A percentile compares a stretch with the other conserved stretches of the same genome.
phyloP scores from a whole-genome alignment of 2,329 filamentous ascomycete species.

The Hypoxylon rubiginosum region DNA sequence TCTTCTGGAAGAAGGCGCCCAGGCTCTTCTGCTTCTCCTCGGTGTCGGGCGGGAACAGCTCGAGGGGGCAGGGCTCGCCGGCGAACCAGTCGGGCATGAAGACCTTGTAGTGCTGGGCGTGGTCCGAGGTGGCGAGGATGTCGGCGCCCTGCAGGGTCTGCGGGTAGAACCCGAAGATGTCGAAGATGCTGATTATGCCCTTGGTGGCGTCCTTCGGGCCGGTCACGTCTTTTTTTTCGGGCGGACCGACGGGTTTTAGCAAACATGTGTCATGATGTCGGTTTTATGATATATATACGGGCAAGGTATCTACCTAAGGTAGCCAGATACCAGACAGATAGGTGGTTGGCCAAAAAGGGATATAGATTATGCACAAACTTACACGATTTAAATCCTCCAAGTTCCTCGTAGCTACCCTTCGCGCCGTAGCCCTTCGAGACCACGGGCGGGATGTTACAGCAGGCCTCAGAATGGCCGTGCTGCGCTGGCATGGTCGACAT shows the following conservation, averaged over 20 bases:
- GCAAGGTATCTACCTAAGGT: not conserved
- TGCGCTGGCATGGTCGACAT: constrained; percentile 67
- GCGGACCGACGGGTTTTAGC: constrained; percentile 3
- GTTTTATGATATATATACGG: not conserved
- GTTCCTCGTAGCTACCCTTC: constrained; percentile 69
- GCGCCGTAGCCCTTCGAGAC: constrained; percentile 66
- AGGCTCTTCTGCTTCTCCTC: constrained; percentile 73
- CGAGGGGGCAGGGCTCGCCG: constrained; percentile 73
- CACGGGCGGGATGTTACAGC: constrained; percentile 71
- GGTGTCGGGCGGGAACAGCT: constrained; percentile 72
- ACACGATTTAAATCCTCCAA: constrained; percentile 70
- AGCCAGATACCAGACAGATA: not conserved
- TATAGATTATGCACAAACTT: constrained; percentile 27
- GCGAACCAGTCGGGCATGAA: constrained; percentile 95
- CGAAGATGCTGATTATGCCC: constrained; percentile 73
- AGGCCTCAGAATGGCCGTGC: constrained; percentile 68
- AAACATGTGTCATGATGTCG: not conserved
- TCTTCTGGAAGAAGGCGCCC: constrained; percentile 68
- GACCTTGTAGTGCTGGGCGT: constrained; percentile 79
- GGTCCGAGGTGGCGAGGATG: constrained; percentile 69
- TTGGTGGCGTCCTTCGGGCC: constrained; percentile 64
- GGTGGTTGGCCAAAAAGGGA: not conserved
- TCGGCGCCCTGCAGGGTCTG: constrained; percentile 80
- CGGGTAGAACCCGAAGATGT: constrained; percentile 80
- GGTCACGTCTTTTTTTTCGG: constrained; percentile 62